Conservation (phyloP, 176 grass and related monocot species). For the Aegilops longissima region DNA sequence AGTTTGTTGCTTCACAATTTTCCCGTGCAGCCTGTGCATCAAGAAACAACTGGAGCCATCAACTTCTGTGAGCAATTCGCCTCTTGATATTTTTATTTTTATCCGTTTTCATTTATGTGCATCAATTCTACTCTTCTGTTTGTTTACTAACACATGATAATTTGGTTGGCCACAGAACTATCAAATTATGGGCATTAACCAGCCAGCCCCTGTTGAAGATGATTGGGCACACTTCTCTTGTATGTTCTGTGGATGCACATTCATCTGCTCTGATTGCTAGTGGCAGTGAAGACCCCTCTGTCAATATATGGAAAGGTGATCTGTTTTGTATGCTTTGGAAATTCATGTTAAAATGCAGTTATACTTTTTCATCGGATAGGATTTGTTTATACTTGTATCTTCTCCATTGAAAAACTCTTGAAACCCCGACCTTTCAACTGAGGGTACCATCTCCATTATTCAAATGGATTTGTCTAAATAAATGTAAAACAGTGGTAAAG, state of each 20-base stretch:
- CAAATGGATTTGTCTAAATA: not conserved
- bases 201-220: constrained; percentile 88
- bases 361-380: not conserved
- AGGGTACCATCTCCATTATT: not conserved
- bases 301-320: constrained; percentile 49
- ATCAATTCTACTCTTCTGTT: not conserved
- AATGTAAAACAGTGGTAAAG: too few species aligned
- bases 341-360: not conserved
- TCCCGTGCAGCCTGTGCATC: too few species aligned
- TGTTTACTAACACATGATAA: constrained; percentile 4
- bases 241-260: constrained; percentile 89
- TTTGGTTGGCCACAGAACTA: constrained; percentile 43
- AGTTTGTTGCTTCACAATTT: constrained; percentile 25
- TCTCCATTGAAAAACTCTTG: not conserved
- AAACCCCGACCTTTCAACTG: not conserved
- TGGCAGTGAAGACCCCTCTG: constrained; percentile 81
- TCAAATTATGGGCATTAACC: constrained; percentile 88
- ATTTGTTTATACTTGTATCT: constrained; percentile 12
- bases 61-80: too few species aligned
- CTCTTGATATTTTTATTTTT: not conserved
- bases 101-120: not conserved
- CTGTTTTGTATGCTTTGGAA: constrained; percentile 28
- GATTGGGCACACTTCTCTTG: constrained; percentile 89
- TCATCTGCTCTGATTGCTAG: constrained; percentile 85
- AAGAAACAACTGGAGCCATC: too few species aligned